These are phyloP conservation scores for Fraxinus xanthoxyloides DNA, from an alignment of 305 asterid genomes.

Conservation along the genomic window DNA sequence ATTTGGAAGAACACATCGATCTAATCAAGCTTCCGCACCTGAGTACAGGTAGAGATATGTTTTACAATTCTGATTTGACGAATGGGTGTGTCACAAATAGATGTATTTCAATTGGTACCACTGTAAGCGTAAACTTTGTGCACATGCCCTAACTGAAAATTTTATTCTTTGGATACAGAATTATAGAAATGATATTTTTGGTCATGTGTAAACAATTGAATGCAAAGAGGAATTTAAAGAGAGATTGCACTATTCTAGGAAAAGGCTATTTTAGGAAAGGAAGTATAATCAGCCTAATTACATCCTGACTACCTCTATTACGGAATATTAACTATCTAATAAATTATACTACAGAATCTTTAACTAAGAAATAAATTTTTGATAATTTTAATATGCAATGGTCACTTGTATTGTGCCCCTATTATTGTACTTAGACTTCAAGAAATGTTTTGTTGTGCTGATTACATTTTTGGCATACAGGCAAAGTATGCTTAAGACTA, in stretches of 20 bases:
- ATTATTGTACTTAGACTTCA: neutral
- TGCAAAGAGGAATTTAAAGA: neutral
- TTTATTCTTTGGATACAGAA: neutral
- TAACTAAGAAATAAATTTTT: neutral
- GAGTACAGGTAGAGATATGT: constrained; percentile 69
- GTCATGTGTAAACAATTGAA: neutral
- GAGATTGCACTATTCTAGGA: neutral
- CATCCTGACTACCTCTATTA: neutral
- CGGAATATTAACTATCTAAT: neutral
- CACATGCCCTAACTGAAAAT: neutral
- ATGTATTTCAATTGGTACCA: neutral
- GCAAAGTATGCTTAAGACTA: neutral
- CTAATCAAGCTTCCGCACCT: constrained; percentile 98
- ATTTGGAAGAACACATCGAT: constrained; percentile 98
- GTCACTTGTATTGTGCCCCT: neutral
- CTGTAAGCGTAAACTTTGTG: neutral
- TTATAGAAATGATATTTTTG: neutral
- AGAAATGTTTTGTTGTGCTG: neutral
- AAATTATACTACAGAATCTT: neutral
- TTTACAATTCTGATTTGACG: constrained; percentile 17
- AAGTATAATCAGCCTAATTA: neutral
- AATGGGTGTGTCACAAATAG: neutral
- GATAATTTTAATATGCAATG: neutral
- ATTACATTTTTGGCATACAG: neutral
- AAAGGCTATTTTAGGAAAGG: neutral